Evolutionary conservation across 768 basidiomycete genomes (phyloP).

Genomic region (Cyclocybe cylindracea): DNA sequence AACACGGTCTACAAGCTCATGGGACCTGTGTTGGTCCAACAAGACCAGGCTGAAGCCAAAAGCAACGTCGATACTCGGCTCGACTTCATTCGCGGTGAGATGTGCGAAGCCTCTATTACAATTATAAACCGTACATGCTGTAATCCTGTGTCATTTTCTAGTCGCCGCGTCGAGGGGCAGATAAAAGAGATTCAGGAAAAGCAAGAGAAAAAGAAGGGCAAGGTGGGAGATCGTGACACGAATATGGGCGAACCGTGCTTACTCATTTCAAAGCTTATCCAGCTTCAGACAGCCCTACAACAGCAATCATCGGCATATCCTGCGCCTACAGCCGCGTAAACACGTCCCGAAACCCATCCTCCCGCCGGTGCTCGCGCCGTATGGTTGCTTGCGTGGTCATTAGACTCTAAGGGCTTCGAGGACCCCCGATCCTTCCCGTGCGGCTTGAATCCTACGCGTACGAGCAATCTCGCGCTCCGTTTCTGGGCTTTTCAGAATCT

Average conservation of each 20-base stretch:
- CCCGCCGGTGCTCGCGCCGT: background rate
- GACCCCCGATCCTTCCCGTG: slow-evolving; percentile 13
- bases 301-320: slow-evolving; percentile 24
- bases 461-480: slow-evolving; percentile 51
- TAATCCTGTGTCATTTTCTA: slow-evolving; percentile 8
- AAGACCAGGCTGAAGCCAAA: slow-evolving; percentile 87
- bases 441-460: slow-evolving; percentile 19
- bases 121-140: background rate
- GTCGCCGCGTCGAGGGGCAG: slow-evolving; percentile 73
- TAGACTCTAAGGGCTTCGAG: slow-evolving; percentile 13
- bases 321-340: background rate
- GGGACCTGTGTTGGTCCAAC: slow-evolving; percentile 87
- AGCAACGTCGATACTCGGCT: slow-evolving; percentile 86
- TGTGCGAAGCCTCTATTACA: slow-evolving; percentile 50
- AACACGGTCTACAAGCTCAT: slow-evolving; percentile 90
- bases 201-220: slow-evolving; percentile 78
- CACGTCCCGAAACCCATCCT: background rate
- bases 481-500: slow-evolving; percentile 68
- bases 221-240: slow-evolving; percentile 48
- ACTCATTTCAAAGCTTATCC: slow-evolving; percentile 52
- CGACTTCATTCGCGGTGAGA: slow-evolving; percentile 85
- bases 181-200: slow-evolving; percentile 78
- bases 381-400: slow-evolving; percentile 1
- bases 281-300: slow-evolving; percentile 62
- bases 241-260: background rate